Percentiles rank a stretch among this genome's conserved stretches.
Evolutionary conservation across 306 rosid genomes (phyloP).

Genomic region (Begonia masoniana): DNA sequence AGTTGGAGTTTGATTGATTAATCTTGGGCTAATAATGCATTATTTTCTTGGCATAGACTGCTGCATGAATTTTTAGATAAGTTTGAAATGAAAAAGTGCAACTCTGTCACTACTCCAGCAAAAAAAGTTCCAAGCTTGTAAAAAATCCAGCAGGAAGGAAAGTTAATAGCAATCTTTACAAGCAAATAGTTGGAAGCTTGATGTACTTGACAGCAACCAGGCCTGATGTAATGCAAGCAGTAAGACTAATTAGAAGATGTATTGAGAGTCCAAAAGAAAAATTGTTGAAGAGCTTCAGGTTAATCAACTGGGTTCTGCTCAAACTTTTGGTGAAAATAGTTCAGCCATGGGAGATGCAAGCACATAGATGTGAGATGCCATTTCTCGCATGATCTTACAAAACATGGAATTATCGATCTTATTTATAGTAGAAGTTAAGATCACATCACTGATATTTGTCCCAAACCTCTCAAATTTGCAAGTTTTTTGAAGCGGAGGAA

Average conservation of each 20-base stretch:
- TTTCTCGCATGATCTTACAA: too few species aligned
- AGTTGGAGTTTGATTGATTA: not conserved
- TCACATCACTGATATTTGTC: too few species aligned
- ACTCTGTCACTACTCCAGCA: too few species aligned
- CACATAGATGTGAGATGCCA: too few species aligned
- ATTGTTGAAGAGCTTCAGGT: not conserved
- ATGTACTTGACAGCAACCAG: not conserved
- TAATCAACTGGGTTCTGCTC: not conserved
- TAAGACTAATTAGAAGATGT: not conserved
- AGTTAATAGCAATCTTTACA: not conserved
- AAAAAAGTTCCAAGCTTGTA: not conserved
- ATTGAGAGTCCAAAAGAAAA: not conserved
- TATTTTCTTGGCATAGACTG: not conserved
- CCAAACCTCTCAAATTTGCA: too few species aligned
- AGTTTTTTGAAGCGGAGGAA: too few species aligned
- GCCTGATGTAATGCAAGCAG: not conserved
- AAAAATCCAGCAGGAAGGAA: not conserved
- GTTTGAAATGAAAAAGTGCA: not conserved
- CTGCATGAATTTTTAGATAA: not conserved
- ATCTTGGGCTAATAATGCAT: not conserved
- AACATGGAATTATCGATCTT: too few species aligned
- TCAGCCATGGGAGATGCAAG: not conserved
- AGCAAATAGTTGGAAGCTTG: not conserved
- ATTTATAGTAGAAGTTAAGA: too few species aligned
- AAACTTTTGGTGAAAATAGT: not conserved